These are phyloP conservation scores for Mariannaea elegans DNA, from an alignment of 2,329 filamentous ascomycete species.

Conservation along the genomic window DNA sequence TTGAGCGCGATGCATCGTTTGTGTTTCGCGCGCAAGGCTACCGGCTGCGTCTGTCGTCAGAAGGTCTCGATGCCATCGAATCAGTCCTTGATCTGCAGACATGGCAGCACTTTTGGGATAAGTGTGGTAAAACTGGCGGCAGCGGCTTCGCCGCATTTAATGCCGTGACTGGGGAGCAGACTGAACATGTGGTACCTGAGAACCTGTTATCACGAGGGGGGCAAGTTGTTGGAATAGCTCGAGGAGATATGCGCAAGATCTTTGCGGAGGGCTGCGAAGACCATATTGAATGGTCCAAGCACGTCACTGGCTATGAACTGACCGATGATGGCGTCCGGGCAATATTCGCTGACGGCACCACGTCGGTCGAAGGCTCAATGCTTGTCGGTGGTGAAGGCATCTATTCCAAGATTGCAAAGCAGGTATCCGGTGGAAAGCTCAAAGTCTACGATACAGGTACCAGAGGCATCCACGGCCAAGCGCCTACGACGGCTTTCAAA, in stretches of 20 bases:
- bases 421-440: slow-evolving; percentile 64
- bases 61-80: slow-evolving; percentile 69
- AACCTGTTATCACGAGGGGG: slow-evolving; percentile 61
- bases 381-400: slow-evolving; percentile 71
- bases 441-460: slow-evolving; percentile 72
- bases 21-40: slow-evolving; percentile 70
- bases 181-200: slow-evolving; percentile 41
- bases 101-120: slow-evolving; percentile 66
- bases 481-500: slow-evolving; percentile 68
- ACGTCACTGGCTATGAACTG: slow-evolving; percentile 67
- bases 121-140: slow-evolving; percentile 68
- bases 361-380: slow-evolving; percentile 66
- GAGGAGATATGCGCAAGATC: slow-evolving; percentile 69
- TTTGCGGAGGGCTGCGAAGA: slow-evolving; percentile 67
- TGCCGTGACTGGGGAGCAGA: slow-evolving; percentile 60
- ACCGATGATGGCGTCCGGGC: slow-evolving; percentile 63
- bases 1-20: slow-evolving; percentile 62
- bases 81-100: slow-evolving; percentile 58
- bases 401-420: slow-evolving; percentile 66
- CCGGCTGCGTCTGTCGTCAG: slow-evolving; percentile 63
- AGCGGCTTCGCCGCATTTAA: slow-evolving; percentile 59
- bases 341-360: slow-evolving; percentile 67
- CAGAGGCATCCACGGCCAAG: slow-evolving; percentile 71
- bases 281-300: slow-evolving; percentile 62
- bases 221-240: slow-evolving; percentile 68